Base-by-base conservation (phyloP, 768 basidiomycete genomes). In the Candolleomyces efflorescens region DNA sequence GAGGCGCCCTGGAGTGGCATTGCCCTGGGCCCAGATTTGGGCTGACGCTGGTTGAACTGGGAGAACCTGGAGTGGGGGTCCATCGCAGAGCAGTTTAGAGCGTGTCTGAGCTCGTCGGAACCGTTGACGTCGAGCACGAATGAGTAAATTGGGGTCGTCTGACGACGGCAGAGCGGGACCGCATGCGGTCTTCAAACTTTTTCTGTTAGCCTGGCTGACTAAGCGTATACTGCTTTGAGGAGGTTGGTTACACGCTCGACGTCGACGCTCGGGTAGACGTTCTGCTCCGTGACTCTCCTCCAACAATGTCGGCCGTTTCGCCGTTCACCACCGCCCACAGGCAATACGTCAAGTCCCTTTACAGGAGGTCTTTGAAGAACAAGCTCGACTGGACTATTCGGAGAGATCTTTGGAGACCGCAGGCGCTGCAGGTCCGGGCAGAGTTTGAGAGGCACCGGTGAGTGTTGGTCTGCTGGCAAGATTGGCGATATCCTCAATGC, bases 391-490 rank as follows among this genome's bases (percentile, higher is more conserved):
- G 96, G 96, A 86, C 83, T 47, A 78, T 97, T 62, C 81, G 89
- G 56, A 78, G 95, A 54, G 90, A 94, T 66, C 68, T 92, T 1
- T 98, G 93, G 93, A 83, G 95, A 60, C 80, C 78, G 56, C 83
- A 88, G 71, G 94, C 95, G 12, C 72, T 95, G 65, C 77, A 87
- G 71, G 92, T 98, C 62, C 78, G 96, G 61, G 94, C 94, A 60
- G 84, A 92, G 70, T 98, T 98, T 69, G 96, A 98, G 77, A 75
- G 81, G 64, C 94, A 98, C 80, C 84, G 94, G 92, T 92, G 69
- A 58, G 82, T 75, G 52, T 60, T 59, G 56, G 39, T 22, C 38
- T 52, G 36, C 32, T 32, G 32, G 32, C 37, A 27, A 36, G 46
- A 24, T 7, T 41, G 27, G n/a, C 39, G 1, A 38, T 56, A 32